Evolutionary conservation across 164 flowering plant species (phyloP), one percentile per base, ranked within the genome.

Genomic region (Macadamia integrifolia): DNA sequence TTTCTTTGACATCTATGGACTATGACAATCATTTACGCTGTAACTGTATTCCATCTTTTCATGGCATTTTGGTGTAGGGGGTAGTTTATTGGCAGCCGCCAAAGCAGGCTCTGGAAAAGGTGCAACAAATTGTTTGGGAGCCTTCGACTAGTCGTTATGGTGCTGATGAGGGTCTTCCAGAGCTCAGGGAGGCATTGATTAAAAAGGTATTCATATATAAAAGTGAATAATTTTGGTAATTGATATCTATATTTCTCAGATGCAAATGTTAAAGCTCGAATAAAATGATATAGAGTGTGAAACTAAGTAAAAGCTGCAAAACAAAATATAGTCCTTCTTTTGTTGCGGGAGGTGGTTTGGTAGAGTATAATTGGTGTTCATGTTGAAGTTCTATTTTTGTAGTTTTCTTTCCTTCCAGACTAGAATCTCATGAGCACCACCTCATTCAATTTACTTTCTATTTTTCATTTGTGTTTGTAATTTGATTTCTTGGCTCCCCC

Each of bases 1-100:
- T 14, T 53, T 53, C n/a, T 53, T 53, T 2, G 18, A 17, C 15
- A 11, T 53, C 17, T 46, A 11, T 53, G 57, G 17, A 13, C 17
- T 46, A 11, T 53, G 57, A 5, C 17, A 14, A 53, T 53, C 3
- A 53, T 14, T 53, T 53, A n/a, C 18, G 57, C 57, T 53, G 3
- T 11, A 46, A 11, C 50, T 46, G 50, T 46, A 46, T 46, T 46
- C 9, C 6, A 46, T 53, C 6, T 53, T 53, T 53, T 53, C 6
- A 5, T 53, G n/a, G 57, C 57, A 53, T 53, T 53, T 4, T 53
- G 13, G 6, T 53, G 57, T 14, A 53, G 57, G 57, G 57, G 57
- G 57, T 86, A 13, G 94, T 89, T 32, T 81, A 86, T 68, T 89
- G 94, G 94, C 88, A 86, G 70, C 94, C 94, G 35, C 94, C 94